Evolutionary conservation across 192 early-diverging fungal genomes (phyloP).

Genomic region (Coemansia sp.): DNA sequence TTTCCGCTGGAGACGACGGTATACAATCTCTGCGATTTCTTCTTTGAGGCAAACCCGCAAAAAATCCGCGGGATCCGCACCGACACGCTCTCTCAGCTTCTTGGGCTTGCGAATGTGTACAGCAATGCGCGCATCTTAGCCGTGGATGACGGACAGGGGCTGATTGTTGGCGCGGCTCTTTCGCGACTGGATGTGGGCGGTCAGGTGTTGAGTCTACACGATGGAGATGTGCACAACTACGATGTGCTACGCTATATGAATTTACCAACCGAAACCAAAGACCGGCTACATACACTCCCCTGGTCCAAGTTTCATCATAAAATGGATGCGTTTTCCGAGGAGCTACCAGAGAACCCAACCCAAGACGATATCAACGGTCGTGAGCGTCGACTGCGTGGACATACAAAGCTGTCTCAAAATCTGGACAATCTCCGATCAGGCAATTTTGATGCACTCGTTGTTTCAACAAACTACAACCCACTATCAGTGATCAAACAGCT

Average conservation of each 20-base stretch:
- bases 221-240: conserved; percentile 70
- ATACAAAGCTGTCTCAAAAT: conserved; percentile 53
- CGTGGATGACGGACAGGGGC: conserved; percentile 89
- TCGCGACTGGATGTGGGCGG: conserved; percentile 75
- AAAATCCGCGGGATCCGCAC: conserved; percentile 76
- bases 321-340: conserved; percentile 58
- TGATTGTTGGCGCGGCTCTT: conserved; percentile 77
- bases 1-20: conserved; percentile 75
- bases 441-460: conserved; percentile 73
- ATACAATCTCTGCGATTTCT: conserved; percentile 75
- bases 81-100: conserved; percentile 90
- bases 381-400: conserved; percentile 57
- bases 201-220: conserved; percentile 69
- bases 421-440: conserved; percentile 59
- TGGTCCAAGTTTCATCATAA: conserved; percentile 69
- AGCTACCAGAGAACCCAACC: conserved; percentile 53
- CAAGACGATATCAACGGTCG: conserved; percentile 58
- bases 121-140: conserved; percentile 69
- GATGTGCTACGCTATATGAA: conserved; percentile 80
- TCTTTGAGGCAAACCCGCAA: conserved; percentile 71
- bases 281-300: conserved; percentile 64
- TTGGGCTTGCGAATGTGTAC: conserved; percentile 82
- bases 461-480: conserved; percentile 78
- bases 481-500: conserved; percentile 73
- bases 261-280: conserved; percentile 56